Evolutionary conservation across 2,329 filamentous ascomycete genomes (phyloP).

Genomic region (Neopestalotiopsis sp.): DNA sequence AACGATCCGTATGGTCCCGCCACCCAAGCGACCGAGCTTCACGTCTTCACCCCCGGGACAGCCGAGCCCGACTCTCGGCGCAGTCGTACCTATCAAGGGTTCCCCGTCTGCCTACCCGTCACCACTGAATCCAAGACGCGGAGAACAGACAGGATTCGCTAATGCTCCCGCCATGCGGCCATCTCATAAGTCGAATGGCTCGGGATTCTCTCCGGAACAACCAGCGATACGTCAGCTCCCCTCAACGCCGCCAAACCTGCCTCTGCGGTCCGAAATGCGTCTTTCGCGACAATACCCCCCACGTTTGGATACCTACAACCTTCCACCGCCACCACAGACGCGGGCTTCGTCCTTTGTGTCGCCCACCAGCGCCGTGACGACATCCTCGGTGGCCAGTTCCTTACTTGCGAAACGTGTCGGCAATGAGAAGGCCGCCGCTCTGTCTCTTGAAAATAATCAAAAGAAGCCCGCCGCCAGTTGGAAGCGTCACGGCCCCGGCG

Average conservation of each 20-base stretch:
- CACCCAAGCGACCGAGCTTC: conserved; percentile 38
- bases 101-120: conserved; percentile 31
- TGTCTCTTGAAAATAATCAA: conserved; percentile 41
- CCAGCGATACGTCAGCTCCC: conserved; percentile 26
- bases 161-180: neutral
- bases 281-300: conserved; percentile 18
- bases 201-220: conserved; percentile 32
- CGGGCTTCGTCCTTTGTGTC: conserved; percentile 30
- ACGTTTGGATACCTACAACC: conserved; percentile 18
- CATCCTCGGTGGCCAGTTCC: conserved; percentile 41
- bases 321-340: conserved; percentile 17
- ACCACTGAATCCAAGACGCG: conserved; percentile 29
- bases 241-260: conserved; percentile 25
- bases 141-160: neutral
- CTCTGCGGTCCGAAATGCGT: conserved; percentile 13
- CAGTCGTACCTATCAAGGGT: conserved; percentile 29
- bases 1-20: conserved; percentile 36
- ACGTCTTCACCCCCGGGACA: conserved; percentile 42
- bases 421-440: conserved; percentile 51
- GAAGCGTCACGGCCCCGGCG: conserved; percentile 26
- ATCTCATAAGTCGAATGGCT: conserved; percentile 25
- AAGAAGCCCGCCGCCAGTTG: conserved; percentile 29
- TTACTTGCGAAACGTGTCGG: conserved; percentile 60
- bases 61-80: conserved; percentile 48
- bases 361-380: conserved; percentile 31